Evolutionary conservation across 306 rosid species (phyloP), one percentile per base, ranked within the genome.

Genomic region (Acacia acuminata): DNA sequence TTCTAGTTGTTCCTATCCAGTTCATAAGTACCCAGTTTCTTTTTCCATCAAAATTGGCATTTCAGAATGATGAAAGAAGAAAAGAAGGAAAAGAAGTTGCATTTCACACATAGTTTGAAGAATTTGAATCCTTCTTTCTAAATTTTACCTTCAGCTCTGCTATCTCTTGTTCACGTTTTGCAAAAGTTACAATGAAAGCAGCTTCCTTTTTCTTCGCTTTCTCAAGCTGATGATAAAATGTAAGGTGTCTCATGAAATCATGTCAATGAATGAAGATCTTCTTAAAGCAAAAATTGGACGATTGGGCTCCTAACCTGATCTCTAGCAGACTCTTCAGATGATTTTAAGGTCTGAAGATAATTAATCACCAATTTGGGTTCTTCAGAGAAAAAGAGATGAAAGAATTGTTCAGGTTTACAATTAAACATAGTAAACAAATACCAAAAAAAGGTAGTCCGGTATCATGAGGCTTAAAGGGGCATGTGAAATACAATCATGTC

Each of bases 141-240:
- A 71, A 42, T 45, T 82, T 69, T 70, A 86, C 98, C 98, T 93
- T 95, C 84, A 95, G 85, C 91, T 93, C 97, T 19, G 98, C 94
- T 82, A 95, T 88, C 86, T 93, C 98, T 84, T 95, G 98, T 85
- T 95, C 98, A 47, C 94, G 93, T 85, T 95, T 93, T 16, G 98
- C 98, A 88, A 88, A 93, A 45, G 98, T 95, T 45, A 95, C 97
- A 65, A 95, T 90, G 84, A 95, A 95, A 67, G 97, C 94, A 82
- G 96, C 98, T 88, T 95, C 99, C 92, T 95, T 95, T 89, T 92
- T 95, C 90, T 95, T 95, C 64, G 98, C 96, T 76, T 95, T 95
- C 82, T 92, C 99, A 79, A 95, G 90, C 99, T 95, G 87, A 82
- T 27, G 80, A 90, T 36, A 74, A 78, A 14, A 50, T 19, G 12